phyloP scores from a whole-genome alignment of 352 stramenopile genomes.

The Phytophthora tubulina region DNA sequence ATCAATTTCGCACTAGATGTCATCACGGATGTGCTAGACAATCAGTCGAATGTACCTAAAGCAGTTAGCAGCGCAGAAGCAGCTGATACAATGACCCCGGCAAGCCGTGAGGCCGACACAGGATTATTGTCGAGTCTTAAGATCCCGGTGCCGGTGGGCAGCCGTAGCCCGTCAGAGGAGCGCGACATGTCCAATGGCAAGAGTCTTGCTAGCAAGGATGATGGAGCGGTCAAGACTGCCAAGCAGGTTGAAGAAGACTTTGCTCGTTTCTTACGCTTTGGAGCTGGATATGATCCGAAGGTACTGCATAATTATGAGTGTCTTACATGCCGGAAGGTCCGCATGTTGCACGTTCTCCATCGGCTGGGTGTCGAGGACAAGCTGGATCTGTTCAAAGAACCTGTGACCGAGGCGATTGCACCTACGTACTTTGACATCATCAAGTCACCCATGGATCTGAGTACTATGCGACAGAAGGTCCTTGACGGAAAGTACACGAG shows the following conservation, averaged over 20 bases:
- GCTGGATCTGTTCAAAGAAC: conserved; percentile 93
- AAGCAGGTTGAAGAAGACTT: conserved; percentile 75
- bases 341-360: conserved; percentile 77
- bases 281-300: conserved; percentile 70
- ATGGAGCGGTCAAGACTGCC: conserved; percentile 51
- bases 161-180: conserved; percentile 38
- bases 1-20: conserved; percentile 69
- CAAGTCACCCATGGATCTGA: conserved; percentile 93
- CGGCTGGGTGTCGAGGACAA: conserved; percentile 81
- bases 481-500: conserved; percentile 76
- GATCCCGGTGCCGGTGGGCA: conserved; percentile 24
- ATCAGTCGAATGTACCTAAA: conserved; percentile 9
- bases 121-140: conserved; percentile 31
- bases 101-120: conserved; percentile 19
- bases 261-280: conserved; percentile 69
- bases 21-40: conserved; percentile 38
- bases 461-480: conserved; percentile 87
- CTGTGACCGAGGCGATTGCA: conserved; percentile 94
- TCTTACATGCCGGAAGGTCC: conserved; percentile 78
- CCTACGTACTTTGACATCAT: conserved; percentile 95
- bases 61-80: conserved; percentile 2
- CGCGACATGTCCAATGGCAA: conserved; percentile 25
- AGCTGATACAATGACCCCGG: not conserved
- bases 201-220: conserved; percentile 27
- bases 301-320: conserved; percentile 87